Conservation (phyloP, 208 protist genomes). For the Phytomonas sp. region DNA sequence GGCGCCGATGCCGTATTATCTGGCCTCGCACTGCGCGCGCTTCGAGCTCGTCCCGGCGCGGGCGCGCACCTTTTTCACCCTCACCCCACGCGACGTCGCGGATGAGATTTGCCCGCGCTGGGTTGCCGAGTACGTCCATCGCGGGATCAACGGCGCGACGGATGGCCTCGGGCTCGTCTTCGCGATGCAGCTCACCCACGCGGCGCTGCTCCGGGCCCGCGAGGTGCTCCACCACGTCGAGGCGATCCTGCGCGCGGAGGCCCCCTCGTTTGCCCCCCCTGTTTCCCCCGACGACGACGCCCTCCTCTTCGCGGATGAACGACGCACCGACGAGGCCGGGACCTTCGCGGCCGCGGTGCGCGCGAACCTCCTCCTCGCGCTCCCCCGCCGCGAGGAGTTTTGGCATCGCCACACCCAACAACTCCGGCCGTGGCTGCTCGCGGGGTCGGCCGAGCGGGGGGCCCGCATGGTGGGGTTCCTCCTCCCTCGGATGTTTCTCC, state of each 20-base stretch:
- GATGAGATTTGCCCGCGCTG: constrained; percentile 80
- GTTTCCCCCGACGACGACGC: no score
- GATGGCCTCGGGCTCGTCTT: constrained; percentile 68
- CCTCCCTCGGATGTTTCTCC: constrained; percentile 63
- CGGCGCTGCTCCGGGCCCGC: constrained; percentile 63
- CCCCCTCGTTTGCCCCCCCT: no score
- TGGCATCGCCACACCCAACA: constrained; percentile 90
- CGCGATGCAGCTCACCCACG: constrained; percentile 77
- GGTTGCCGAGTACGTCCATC: constrained; percentile 76
- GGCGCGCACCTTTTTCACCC: constrained; percentile 63
- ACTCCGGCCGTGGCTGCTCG: constrained; percentile 43
- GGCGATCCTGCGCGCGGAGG: no score
- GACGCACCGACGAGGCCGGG: constrained; percentile 14
- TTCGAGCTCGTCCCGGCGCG: constrained; percentile 49
- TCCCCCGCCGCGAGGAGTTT: constrained; percentile 84
- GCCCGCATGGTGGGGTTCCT: constrained; percentile 47
- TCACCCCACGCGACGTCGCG: constrained; percentile 64
- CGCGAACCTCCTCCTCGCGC: constrained; percentile 34
- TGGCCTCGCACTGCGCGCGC: constrained; percentile 35
- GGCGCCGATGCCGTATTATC: constrained; percentile 78
- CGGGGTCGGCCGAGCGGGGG: constrained; percentile 2
- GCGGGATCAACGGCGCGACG: constrained; percentile 70
- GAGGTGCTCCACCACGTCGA: constrained; percentile 23
- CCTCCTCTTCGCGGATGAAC: constrained; percentile 5
- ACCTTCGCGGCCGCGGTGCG: constrained; percentile 40